Conservation (phyloP, 495 filamentous ascomycete species). For the Massariosphaeria phaeospora region DNA sequence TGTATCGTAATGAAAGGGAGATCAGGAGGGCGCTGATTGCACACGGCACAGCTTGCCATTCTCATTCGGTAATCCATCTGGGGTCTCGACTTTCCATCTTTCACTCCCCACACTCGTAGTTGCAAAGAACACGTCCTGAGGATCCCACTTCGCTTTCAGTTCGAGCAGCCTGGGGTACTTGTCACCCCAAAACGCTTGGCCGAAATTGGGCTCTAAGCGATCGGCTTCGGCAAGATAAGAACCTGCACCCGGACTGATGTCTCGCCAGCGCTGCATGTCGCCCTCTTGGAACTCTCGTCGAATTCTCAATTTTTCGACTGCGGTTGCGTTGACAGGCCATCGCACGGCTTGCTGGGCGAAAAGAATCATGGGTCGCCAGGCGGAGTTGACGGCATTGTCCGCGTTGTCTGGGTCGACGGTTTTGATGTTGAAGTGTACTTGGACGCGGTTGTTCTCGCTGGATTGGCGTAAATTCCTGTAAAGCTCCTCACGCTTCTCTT, state of each 20-base stretch:
- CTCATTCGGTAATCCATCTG: slow-evolving; percentile 26
- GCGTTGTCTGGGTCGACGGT: slow-evolving; percentile 21
- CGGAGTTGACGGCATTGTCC: slow-evolving; percentile 31
- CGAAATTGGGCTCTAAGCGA: slow-evolving; percentile 25
- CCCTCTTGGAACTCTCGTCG: slow-evolving; percentile 17
- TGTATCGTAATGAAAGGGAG: not conserved
- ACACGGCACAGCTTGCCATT: slow-evolving; percentile 28
- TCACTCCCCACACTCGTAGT: slow-evolving; percentile 26
- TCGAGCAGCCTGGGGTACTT: slow-evolving; percentile 21
- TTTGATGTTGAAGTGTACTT: slow-evolving; percentile 30
- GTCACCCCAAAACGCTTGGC: slow-evolving; percentile 25
- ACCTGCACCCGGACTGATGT: slow-evolving; percentile 27
- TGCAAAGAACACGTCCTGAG: slow-evolving; percentile 24
- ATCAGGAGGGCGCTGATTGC: not conserved
- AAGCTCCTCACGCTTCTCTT: slow-evolving; percentile 23
- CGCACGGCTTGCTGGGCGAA: slow-evolving; percentile 26
- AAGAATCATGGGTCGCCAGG: slow-evolving; percentile 26
- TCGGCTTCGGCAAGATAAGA: slow-evolving; percentile 29
- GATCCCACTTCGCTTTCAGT: slow-evolving; percentile 21
- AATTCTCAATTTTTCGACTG: slow-evolving; percentile 15
- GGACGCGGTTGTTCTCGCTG: slow-evolving; percentile 22
- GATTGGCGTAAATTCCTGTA: slow-evolving; percentile 16
- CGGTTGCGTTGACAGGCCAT: slow-evolving; percentile 22
- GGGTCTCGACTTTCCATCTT: slow-evolving; percentile 24
- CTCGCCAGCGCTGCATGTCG: slow-evolving; percentile 27